phyloP scores from a whole-genome alignment of 2,329 filamentous ascomycete genomes.

The Cephalotrichum gorgonifer region DNA sequence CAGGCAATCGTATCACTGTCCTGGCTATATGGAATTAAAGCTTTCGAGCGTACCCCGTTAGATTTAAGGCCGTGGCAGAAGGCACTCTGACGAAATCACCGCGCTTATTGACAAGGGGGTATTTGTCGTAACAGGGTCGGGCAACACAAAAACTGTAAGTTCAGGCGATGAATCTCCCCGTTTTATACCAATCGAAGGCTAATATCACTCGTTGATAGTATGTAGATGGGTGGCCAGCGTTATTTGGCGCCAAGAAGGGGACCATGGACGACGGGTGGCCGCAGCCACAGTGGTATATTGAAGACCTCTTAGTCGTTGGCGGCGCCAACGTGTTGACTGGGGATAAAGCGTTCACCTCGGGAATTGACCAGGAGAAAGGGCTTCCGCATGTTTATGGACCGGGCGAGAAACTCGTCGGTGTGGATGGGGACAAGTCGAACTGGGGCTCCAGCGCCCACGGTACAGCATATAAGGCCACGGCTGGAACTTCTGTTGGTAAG shows the following conservation, averaged over 20 bases:
- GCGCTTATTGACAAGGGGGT: background rate
- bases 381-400: background rate
- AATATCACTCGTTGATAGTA: background rate
- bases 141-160: background rate
- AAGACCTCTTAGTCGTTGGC: background rate
- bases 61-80: background rate
- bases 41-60: background rate
- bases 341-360: background rate
- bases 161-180: no score
- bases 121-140: background rate
- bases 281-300: background rate
- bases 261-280: background rate
- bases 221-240: background rate
- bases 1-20: background rate
- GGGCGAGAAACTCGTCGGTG: background rate
- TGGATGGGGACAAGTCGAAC: background rate
- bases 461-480: background rate
- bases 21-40: background rate
- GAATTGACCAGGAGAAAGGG: background rate
- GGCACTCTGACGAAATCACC: background rate
- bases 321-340: background rate
- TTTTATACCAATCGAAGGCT: background rate
- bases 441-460: background rate
- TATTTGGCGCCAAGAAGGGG: background rate
- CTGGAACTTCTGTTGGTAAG: background rate